Evolutionary conservation across 129 eudicot species (phyloP).

Genomic region (Gnaphalium uliginosum): DNA sequence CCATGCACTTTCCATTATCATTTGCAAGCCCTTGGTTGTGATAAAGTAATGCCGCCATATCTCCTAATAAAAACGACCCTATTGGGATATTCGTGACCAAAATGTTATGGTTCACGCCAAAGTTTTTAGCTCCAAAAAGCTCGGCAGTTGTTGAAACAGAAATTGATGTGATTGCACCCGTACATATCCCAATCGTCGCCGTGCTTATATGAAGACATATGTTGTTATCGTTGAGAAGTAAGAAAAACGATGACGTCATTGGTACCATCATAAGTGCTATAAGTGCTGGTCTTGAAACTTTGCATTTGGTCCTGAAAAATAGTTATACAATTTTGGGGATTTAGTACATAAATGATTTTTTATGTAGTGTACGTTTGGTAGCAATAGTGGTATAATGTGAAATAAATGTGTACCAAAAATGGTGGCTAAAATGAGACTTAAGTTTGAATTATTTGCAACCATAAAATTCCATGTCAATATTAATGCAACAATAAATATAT

Average conservation of each 20-base stretch:
- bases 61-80: constrained; percentile 83
- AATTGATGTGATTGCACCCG: constrained; percentile 80
- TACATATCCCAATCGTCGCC: constrained; percentile 61
- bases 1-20: constrained; percentile 62
- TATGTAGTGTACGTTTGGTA: background rate
- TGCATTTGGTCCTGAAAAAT: constrained; percentile 39
- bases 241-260: constrained; percentile 66
- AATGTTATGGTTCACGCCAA: constrained; percentile 80
- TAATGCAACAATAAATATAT: constrained; percentile 27
- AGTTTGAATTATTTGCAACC: constrained; percentile 34
- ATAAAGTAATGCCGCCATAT: constrained; percentile 74
- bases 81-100: constrained; percentile 75
- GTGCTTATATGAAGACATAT: constrained; percentile 60
- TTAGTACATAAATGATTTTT: background rate
- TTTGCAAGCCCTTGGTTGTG: constrained; percentile 30
- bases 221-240: constrained; percentile 43
- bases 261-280: constrained; percentile 72
- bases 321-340: background rate
- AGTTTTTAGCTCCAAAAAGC: constrained; percentile 71
- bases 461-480: constrained; percentile 31
- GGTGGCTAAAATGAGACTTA: constrained; percentile 14
- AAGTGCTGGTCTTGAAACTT: constrained; percentile 59
- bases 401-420: constrained; percentile 31
- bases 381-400: background rate
- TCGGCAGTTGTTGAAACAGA: constrained; percentile 73